Evolutionary conservation across 176 grass and related monocot species (phyloP).

Genomic region (Hordeum vulgare): MorexV3_pseudomolecules_assembly NC_058522.1:25636037-25636536

Average conservation of each 20-base stretch:
- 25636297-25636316: not conserved
- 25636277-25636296: not conserved
- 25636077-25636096: too few species aligned
- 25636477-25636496: conserved; percentile 82
- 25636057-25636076: too few species aligned
- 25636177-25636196: too few species aligned
- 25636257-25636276: conserved; percentile 55
- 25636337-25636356: not conserved
- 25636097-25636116: too few species aligned
- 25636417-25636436: conserved; percentile 64
- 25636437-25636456: conserved; percentile 69
- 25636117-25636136: too few species aligned
- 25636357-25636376: conserved; percentile 45
- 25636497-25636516: not conserved
- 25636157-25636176: too few species aligned
- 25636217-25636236: too few species aligned
- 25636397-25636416: conserved; percentile 54
- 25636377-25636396: conserved; percentile 51
- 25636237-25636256: too few species aligned
- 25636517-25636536: not conserved
- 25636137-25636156: too few species aligned
- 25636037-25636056: too few species aligned
- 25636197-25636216: too few species aligned
- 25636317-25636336: not conserved
- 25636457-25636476: conserved; percentile 51